phyloP scores from a whole-genome alignment of 805 yeast genomes.

The Monosporozyma servazzii region DNA sequence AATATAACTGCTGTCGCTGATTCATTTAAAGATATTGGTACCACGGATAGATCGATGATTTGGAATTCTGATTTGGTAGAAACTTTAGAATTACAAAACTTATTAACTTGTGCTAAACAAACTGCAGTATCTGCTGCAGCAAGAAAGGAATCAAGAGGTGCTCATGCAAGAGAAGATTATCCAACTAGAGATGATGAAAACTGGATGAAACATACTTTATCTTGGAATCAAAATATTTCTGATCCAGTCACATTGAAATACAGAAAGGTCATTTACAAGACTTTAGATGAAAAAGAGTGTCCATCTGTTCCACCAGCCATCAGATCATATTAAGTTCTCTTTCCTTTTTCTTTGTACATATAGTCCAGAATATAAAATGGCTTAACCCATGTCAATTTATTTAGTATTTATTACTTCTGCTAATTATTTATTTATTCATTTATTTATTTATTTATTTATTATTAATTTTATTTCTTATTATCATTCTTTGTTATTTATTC shows the following conservation, averaged over 20 bases:
- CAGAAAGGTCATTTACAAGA: constrained; percentile 74
- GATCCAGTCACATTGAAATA: constrained; percentile 66
- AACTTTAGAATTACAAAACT: constrained; percentile 90
- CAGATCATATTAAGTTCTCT: constrained; percentile 89
- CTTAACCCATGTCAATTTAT: background rate
- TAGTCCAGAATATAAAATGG: background rate
- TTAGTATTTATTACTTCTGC: constrained; percentile 1
- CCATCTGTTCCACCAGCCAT: constrained; percentile 94
- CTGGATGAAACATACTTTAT: constrained; percentile 97
- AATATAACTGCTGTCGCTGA: constrained; percentile 69
- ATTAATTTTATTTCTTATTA: too few species aligned
- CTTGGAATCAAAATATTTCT: constrained; percentile 75
- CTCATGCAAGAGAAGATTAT: constrained; percentile 97
- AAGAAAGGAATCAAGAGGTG: constrained; percentile 97
- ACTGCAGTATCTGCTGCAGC: constrained; percentile 91
- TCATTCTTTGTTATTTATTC: too few species aligned
- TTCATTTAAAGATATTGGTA: constrained; percentile 64
- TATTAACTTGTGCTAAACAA: constrained; percentile 94
- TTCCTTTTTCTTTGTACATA: background rate
- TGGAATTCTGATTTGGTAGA: constrained; percentile 98
- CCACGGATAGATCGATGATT: constrained; percentile 94
- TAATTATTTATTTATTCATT: constrained; percentile 6
- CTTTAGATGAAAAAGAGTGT: constrained; percentile 88
- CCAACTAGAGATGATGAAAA: constrained; percentile 91
- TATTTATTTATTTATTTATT: constrained; percentile 1